Evolutionary conservation across 306 rosid species (phyloP).

Genomic region (Astragalus membranaceus): DNA sequence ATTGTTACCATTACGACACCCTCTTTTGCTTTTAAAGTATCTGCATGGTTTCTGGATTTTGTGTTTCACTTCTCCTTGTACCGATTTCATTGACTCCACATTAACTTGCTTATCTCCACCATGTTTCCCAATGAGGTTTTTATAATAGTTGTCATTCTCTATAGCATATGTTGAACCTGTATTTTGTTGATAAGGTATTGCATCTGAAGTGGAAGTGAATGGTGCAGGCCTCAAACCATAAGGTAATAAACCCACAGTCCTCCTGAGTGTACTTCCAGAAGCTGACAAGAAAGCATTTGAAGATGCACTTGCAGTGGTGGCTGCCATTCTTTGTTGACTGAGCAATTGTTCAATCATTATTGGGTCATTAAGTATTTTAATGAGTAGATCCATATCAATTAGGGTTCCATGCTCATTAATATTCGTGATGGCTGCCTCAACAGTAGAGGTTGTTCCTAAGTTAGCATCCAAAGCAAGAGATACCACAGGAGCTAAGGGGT

Average conservation of each 20-base stretch:
- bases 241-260: conserved; percentile 8
- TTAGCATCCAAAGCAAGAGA: conserved; percentile 33
- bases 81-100: conserved; percentile 18
- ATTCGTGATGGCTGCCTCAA: conserved; percentile 39
- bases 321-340: conserved; percentile 12
- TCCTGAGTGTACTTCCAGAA: conserved; percentile 9
- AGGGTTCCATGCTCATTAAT: conserved; percentile 40
- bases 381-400: conserved; percentile 59
- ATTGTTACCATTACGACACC: conserved; percentile 58
- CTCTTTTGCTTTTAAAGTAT: conserved; percentile 52
- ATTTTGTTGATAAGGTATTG: conserved; percentile 19
- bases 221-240: conserved; percentile 2
- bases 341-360: conserved; percentile 47
- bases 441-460: conserved; percentile 37
- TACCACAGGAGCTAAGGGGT: conserved; percentile 16
- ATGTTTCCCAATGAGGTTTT: conserved; percentile 56
- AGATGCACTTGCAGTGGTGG: conserved; percentile 9
- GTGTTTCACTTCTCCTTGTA: conserved; percentile 30
- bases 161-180: conserved; percentile 20
- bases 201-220: conserved; percentile 2
- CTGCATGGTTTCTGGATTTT: conserved; percentile 53
- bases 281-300: too few relatives aligned
- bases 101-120: conserved; percentile 31
- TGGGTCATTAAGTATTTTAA: conserved; percentile 54
- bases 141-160: conserved; percentile 60